phyloP scores from a whole-genome alignment of 2,329 filamentous ascomycete genomes.

The Seiridium unicorne region DNA sequence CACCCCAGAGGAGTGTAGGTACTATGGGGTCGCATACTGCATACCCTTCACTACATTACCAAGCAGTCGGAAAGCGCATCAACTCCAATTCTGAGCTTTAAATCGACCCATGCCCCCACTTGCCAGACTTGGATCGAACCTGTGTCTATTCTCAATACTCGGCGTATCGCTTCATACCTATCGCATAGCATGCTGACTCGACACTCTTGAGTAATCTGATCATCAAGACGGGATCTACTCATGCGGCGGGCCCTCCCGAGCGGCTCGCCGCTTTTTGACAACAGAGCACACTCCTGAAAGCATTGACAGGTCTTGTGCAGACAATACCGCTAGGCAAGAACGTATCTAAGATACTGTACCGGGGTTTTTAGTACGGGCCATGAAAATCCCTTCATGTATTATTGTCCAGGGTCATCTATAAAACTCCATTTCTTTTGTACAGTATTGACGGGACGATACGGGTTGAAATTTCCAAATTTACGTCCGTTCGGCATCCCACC shows the following conservation, averaged over 20 bases:
- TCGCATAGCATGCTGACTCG: not conserved
- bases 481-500: not conserved
- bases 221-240: not conserved
- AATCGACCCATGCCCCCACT: not conserved
- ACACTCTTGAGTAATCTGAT: not conserved
- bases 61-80: not conserved
- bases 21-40: not conserved
- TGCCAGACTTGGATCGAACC: too few relatives aligned
- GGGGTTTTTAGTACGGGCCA: not conserved
- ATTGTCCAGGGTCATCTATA: not conserved
- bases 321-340: not conserved
- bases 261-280: slow-evolving; percentile 1
- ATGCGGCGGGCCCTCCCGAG: not conserved
- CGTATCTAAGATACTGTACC: not conserved
- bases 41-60: not conserved
- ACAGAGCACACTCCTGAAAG: not conserved
- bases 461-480: not conserved
- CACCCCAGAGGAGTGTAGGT: not conserved
- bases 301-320: not conserved
- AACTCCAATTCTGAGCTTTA: not conserved
- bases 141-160: too few relatives aligned
- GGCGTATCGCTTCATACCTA: too few relatives aligned
- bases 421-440: not conserved
- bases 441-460: not conserved
- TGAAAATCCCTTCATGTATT: not conserved